Evolutionary conservation across 2,329 filamentous ascomycete species (phyloP).

Genomic region (Pseudocercospora ulei): DNA sequence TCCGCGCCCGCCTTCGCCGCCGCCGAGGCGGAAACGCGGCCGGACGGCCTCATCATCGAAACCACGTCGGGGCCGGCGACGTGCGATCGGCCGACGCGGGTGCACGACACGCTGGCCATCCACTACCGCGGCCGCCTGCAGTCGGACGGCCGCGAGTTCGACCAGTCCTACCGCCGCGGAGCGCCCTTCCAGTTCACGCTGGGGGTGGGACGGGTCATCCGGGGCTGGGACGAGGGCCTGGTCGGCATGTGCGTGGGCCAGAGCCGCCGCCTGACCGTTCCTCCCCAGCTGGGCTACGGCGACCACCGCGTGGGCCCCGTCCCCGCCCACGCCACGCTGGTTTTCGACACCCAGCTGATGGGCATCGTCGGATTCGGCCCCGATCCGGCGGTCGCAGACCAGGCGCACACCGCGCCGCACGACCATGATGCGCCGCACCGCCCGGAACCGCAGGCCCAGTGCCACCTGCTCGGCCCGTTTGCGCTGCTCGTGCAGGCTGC

Average conservation of each 20-base stretch:
- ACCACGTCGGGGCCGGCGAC: slow-evolving; percentile 35
- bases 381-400: slow-evolving; percentile 4
- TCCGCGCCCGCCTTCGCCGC: slow-evolving; percentile 10
- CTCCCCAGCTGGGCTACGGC: slow-evolving; percentile 78
- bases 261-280: slow-evolving; percentile 77
- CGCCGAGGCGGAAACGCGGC: slow-evolving; percentile 14
- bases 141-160: slow-evolving; percentile 65
- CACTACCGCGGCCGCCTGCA: slow-evolving; percentile 45
- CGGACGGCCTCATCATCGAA: slow-evolving; percentile 34
- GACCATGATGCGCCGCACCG: slow-evolving; percentile 16
- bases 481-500: slow-evolving; percentile 82
- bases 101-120: slow-evolving; percentile 42
- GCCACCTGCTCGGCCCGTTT: slow-evolving; percentile 78
- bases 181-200: slow-evolving; percentile 69
- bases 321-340: slow-evolving; percentile 66
- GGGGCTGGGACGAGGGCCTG: slow-evolving; percentile 87
- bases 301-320: slow-evolving; percentile 55
- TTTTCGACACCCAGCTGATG: slow-evolving; percentile 87
- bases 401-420: slow-evolving; percentile 15
- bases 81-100: slow-evolving; percentile 40
- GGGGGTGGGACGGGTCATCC: slow-evolving; percentile 74
- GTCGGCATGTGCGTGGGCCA: slow-evolving; percentile 93
- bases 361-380: slow-evolving; percentile 49
- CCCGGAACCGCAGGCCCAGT: slow-evolving; percentile 54
- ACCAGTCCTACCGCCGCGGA: slow-evolving; percentile 69